A percentile compares a stretch with the other conserved stretches of the same genome.
These are phyloP conservation scores for Tylopilus felleus DNA, from an alignment of 768 basidiomycete genomes.

Conservation along the genomic window DNA sequence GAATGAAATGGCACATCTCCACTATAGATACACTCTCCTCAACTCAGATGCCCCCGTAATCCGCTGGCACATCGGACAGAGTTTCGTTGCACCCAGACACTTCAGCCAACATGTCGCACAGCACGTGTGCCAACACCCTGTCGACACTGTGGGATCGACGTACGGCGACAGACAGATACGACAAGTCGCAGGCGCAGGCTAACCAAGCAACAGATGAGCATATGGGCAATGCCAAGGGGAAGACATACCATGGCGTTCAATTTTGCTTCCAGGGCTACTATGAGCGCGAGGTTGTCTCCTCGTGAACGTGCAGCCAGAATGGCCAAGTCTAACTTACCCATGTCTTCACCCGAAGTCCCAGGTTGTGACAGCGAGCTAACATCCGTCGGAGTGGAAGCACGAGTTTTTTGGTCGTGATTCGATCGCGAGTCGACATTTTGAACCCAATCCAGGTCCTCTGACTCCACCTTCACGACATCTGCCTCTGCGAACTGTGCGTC, in stretches of 20 bases:
- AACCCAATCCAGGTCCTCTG: conserved; percentile 26
- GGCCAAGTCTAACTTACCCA: conserved; percentile 46
- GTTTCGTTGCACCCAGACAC: conserved; percentile 77
- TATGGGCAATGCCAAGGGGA: conserved; percentile 32
- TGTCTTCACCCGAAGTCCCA: conserved; percentile 29
- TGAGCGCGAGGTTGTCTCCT: conserved; percentile 46
- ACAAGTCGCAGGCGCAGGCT: conserved; percentile 42
- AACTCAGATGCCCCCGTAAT: conserved; percentile 77
- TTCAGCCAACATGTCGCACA: conserved; percentile 81
- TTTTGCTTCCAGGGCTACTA: conserved; percentile 60
- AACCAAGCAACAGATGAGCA: conserved; percentile 1
- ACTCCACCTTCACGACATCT: conserved; percentile 48
- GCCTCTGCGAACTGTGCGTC: conserved; percentile 73
- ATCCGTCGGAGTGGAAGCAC: conserved; percentile 18
- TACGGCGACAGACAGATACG: conserved; percentile 81
- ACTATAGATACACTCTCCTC: conserved; percentile 67
- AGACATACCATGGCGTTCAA: conserved; percentile 51
- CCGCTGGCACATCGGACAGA: conserved; percentile 86
- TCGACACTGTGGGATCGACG: conserved; percentile 73
- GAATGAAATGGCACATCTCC: neutral
- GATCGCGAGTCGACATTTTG: conserved; percentile 9
- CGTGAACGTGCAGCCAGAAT: conserved; percentile 48
- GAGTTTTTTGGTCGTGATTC: conserved; percentile 33
- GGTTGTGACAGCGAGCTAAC: neutral
- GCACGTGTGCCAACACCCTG: conserved; percentile 86